Conservation (phyloP, 768 basidiomycete species). For the Coprinopsis sp. region DNA sequence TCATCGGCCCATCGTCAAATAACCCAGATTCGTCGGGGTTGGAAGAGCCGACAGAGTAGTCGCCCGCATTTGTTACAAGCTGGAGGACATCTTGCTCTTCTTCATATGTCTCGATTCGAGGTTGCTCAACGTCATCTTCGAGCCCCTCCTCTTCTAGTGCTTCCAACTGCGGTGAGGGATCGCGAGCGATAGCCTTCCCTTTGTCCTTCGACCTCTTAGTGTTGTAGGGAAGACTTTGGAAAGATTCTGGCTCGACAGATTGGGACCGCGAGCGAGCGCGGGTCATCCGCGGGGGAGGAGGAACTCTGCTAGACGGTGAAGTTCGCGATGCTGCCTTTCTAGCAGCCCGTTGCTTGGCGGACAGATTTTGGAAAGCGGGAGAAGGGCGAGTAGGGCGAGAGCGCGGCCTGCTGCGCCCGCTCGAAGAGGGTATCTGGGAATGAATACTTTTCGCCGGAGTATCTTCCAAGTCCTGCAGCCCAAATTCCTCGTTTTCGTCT, state of each 20-base stretch:
- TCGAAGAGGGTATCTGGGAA: too few species aligned
- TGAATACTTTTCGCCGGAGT: too few species aligned
- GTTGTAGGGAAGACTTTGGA: conserved; percentile 6
- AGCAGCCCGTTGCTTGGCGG: neutral
- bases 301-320: neutral
- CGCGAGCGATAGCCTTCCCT: conserved; percentile 5
- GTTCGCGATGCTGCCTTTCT: neutral
- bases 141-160: conserved; percentile 19
- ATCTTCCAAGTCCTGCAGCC: too few species aligned
- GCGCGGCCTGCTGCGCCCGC: too few species aligned
- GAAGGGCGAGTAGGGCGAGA: neutral
- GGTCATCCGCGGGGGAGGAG: conserved; percentile 1
- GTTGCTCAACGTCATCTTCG: too few species aligned
- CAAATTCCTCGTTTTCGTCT: too few species aligned
- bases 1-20: conserved; percentile 9
- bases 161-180: conserved; percentile 3
- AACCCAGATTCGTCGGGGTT: neutral
- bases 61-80: conserved; percentile 17
- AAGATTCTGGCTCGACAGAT: conserved; percentile 14
- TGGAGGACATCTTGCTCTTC: conserved; percentile 19
- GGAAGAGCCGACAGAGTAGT: neutral
- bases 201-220: conserved; percentile 2
- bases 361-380: neutral
- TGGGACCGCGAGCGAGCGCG: conserved; percentile 3
- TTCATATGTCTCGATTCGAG: neutral